Percentiles rank a stretch among this genome's conserved stretches.
phyloP scores from a whole-genome alignment of 768 basidiomycete genomes.

The Hygrophorus pudorinus region DNA sequence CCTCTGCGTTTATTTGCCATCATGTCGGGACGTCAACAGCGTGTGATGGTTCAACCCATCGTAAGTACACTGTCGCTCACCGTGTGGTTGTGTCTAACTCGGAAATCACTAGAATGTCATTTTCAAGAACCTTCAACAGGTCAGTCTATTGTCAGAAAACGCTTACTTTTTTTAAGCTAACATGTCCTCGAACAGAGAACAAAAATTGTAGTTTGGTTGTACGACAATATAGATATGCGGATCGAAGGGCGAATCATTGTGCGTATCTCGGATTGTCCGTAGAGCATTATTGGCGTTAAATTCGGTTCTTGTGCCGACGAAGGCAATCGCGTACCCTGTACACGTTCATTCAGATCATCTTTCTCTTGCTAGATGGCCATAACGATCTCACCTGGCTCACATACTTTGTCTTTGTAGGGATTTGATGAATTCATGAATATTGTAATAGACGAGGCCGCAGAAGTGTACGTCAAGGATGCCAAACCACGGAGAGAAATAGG shows the following conservation, averaged over 20 bases:
- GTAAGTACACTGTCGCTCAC: conserved; percentile 38
- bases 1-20: conserved; percentile 10
- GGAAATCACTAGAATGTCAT: conserved; percentile 69
- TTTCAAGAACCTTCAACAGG: conserved; percentile 95
- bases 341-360: neutral
- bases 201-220: conserved; percentile 90
- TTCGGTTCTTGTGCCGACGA: conserved; percentile 15
- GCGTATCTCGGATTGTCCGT: conserved; percentile 30
- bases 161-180: conserved; percentile 4
- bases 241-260: conserved; percentile 95
- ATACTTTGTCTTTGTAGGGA: conserved; percentile 44
- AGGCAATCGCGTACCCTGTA: conserved; percentile 4
- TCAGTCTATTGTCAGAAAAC: conserved; percentile 15
- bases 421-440: conserved; percentile 99
- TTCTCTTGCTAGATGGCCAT: conserved; percentile 1
- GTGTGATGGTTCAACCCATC: conserved; percentile 99
- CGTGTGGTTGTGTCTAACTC: conserved; percentile 3
- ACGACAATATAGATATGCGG: conserved; percentile 94
- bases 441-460: conserved; percentile 86
- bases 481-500: conserved; percentile 82
- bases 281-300: conserved; percentile 30
- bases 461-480: conserved; percentile 84
- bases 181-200: conserved; percentile 42
- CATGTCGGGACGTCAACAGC: conserved; percentile 90
- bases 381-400: conserved; percentile 7